Evolutionary conservation across 2,329 filamentous ascomycete genomes (phyloP).

Genomic region (Exophiala dermatitidis): DNA sequence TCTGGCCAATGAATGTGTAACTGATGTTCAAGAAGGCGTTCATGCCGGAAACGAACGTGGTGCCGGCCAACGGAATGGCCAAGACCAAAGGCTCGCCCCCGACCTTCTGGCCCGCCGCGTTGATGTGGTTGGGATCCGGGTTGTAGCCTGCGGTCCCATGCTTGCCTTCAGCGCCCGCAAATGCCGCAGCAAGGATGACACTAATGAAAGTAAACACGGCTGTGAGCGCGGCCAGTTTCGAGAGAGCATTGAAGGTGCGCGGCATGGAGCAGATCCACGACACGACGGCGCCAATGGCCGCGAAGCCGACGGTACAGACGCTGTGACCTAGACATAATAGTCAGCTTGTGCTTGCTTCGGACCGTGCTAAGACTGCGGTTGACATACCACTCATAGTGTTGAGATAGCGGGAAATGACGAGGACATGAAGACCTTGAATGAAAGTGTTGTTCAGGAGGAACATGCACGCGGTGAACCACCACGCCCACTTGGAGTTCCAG

Average conservation of each 20-base stretch:
- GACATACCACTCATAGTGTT: conserved; percentile 24
- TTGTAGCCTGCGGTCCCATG: conserved; percentile 58
- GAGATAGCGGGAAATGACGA: conserved; percentile 25
- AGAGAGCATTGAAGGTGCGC: conserved; percentile 73
- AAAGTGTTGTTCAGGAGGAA: conserved; percentile 93
- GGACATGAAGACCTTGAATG: conserved; percentile 52
- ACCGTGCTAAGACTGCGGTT: neutral
- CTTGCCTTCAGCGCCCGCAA: conserved; percentile 67
- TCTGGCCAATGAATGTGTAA: conserved; percentile 94
- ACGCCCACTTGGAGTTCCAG: conserved; percentile 69
- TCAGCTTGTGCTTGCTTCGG: neutral
- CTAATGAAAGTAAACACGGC: conserved; percentile 87
- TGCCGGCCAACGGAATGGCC: conserved; percentile 59
- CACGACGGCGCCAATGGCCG: conserved; percentile 64
- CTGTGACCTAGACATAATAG: conserved; percentile 45
- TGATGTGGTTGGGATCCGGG: conserved; percentile 38
- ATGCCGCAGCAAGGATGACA: conserved; percentile 74
- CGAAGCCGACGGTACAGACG: conserved; percentile 73
- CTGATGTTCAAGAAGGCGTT: conserved; percentile 90
- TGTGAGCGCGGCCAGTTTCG: conserved; percentile 69
- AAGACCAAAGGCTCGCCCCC: conserved; percentile 61
- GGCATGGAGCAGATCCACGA: conserved; percentile 76
- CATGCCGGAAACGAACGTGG: conserved; percentile 74
- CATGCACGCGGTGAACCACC: conserved; percentile 67
- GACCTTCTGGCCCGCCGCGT: conserved; percentile 25